phyloP scores from a whole-genome alignment of 371 early-diverging fungal species.

The Saksenaea vasiformis region DNA sequence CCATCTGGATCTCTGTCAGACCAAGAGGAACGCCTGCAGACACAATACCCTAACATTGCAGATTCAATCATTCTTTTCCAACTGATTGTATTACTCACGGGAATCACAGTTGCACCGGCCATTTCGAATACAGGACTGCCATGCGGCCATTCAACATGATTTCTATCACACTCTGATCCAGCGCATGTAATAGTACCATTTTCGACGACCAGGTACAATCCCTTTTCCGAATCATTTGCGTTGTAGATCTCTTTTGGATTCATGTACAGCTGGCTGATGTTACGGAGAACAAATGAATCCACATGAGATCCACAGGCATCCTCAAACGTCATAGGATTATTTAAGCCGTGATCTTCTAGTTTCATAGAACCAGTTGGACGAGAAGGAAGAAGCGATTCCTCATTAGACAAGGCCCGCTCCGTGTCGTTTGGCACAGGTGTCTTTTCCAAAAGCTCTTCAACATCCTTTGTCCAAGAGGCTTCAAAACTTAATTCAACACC shows the following conservation, averaged over 20 bases:
- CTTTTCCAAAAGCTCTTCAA: slow-evolving; percentile 7
- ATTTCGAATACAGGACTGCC: slow-evolving; percentile 48
- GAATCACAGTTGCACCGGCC: slow-evolving; percentile 45
- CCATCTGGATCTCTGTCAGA: slow-evolving; percentile 57
- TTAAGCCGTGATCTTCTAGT: slow-evolving; percentile 43
- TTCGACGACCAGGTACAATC: slow-evolving; percentile 50
- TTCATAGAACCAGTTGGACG: slow-evolving; percentile 30
- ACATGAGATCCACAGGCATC: slow-evolving; percentile 30
- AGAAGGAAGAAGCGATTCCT: slow-evolving; percentile 26
- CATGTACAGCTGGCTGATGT: slow-evolving; percentile 49
- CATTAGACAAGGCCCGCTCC: not conserved
- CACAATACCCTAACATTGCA: slow-evolving; percentile 45
- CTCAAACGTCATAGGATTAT: slow-evolving; percentile 26
- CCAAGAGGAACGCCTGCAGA: slow-evolving; percentile 58
- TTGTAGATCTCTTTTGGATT: slow-evolving; percentile 17
- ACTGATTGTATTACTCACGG: slow-evolving; percentile 22
- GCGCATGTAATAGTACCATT: slow-evolving; percentile 55
- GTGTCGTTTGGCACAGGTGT: not conserved
- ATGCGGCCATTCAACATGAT: slow-evolving; percentile 41
- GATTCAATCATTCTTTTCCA: too few relatives aligned
- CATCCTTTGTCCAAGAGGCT: slow-evolving; percentile 35
- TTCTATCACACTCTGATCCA: slow-evolving; percentile 48
- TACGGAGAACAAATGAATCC: slow-evolving; percentile 49
- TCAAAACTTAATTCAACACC: slow-evolving; percentile 60
- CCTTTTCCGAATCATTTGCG: slow-evolving; percentile 1